Evolutionary conservation across 805 yeast species (phyloP), one percentile per base, ranked within the genome.

Genomic region (Lipomyces chichibuensis): DNA sequence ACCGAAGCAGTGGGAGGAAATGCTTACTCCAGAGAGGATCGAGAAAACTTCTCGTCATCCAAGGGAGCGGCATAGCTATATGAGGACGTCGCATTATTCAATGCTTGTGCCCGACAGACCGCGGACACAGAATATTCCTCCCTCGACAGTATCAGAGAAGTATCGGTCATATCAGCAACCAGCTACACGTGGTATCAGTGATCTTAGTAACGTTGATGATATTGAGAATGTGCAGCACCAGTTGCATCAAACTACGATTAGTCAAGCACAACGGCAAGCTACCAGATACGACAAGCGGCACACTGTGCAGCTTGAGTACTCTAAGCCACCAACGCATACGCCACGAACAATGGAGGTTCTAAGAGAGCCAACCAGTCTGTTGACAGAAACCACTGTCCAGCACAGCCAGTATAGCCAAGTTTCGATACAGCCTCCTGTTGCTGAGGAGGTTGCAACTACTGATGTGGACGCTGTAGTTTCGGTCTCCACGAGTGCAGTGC

Each of bases 1-100:
- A 23, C 97, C 97, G 54, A 83, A 85, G 2, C 97, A 94, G 76
- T 95, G 98, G 98, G 98, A 94, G 77, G 82, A 81, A 57, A 69
- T 65, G 66, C 61, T 67, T n/a, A 57, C 65, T 25, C 71, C 72
- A n/a, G 67, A 63, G 23, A 43, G 35, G 20, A 27, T 25, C 32
- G 32, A 33, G 23, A 43, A n/a, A 43, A 43, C 20, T 6, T 17
- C 49, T 43, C 62, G 57, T 33, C 39, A 55, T 8, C 46, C 51
- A 39, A 57, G 29, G 54, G 23, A 65, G 35, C 66, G 67, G 17
- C 62, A 58, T 27, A 43, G 49, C 49, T 43, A 43, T 43, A 43
- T 43, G 49, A 43, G 20, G 49, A 43, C 49, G 23, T 43, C 49
- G 49, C 49, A 43, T 43, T 43, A 43, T 43, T 67, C 70, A 3